Evolutionary conservation across 2,329 filamentous ascomycete genomes (phyloP), one percentile per base, ranked within the genome.

Genomic region (Onygena corvina): DNA sequence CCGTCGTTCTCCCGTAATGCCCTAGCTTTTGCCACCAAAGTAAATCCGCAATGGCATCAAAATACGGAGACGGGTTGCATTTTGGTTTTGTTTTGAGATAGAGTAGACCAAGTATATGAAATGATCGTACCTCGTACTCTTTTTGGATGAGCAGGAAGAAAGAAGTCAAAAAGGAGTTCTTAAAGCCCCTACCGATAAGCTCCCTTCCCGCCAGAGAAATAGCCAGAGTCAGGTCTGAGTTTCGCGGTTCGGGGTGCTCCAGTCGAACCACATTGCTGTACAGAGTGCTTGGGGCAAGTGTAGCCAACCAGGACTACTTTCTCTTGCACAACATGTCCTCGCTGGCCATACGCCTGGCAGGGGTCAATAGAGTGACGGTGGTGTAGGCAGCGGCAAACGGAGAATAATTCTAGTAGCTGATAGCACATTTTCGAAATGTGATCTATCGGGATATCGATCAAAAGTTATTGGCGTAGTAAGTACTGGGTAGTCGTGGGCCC

Each of bases 321-420:
- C 60, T 85, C 81, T 57, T 86, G 79, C 50, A 89, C 71, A 40
- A 60, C 59, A 61, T 94, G 88, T 42, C 83, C 83, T 46, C 79
- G 77, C 52, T 83, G 80, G 53, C 83, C 84, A 63, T 87, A 86
- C 30, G 79, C 74, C 45, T 80, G 73, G 64, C 88, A 94, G 53
- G 84, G 83, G 61, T 94, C 88, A 59, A 94, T 76, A 44, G 85
- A 81, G 65, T 94, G 89, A 61, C 83, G 76, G 72, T 90, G 86
- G 73, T 94, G 93, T 58, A 90, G 75, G 69, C 88, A 94, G 55
- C 81, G 78, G 75, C 88, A 94, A 50, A 83, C 85, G 49, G 87
- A 81, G 72, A 88, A 94, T 52, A 86, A 76, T 67, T 94, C 88
- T 59, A 90, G 73, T 54, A 94, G 70, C 69, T 89, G 85, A 62